Conservation (phyloP, 129 eudicot genomes). For the Mikania micrantha region DNA sequence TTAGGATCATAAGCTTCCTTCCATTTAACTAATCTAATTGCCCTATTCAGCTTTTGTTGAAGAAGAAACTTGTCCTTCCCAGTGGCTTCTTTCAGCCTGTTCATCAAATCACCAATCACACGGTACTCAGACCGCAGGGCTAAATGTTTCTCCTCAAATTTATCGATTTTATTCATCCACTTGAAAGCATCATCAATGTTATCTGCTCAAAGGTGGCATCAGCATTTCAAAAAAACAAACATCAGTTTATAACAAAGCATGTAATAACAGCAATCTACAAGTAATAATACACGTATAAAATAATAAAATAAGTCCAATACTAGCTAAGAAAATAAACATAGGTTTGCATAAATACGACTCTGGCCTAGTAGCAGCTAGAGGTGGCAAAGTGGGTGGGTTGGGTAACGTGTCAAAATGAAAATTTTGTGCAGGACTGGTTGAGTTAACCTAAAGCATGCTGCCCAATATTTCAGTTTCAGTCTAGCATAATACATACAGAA, state of each 20-base stretch:
- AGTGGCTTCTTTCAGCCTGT: conserved; percentile 62
- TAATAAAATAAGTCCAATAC: not conserved
- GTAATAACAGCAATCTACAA: not conserved
- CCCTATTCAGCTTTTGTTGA: conserved; percentile 81
- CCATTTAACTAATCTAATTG: conserved; percentile 62
- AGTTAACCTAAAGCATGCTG: not conserved
- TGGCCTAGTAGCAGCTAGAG: not conserved
- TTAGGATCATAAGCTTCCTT: conserved; percentile 85
- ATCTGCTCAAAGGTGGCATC: conserved; percentile 32
- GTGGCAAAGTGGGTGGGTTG: not conserved
- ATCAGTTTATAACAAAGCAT: not conserved
- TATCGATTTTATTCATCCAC: conserved; percentile 67
- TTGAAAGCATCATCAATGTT: conserved; percentile 52
- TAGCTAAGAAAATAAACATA: not conserved
- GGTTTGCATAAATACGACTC: not conserved
- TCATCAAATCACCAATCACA: conserved; percentile 83
- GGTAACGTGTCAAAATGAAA: not conserved
- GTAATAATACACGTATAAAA: not conserved
- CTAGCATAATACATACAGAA: not conserved
- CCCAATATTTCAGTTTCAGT: not conserved
- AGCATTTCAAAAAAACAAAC: not conserved
- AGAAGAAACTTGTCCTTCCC: conserved; percentile 91
- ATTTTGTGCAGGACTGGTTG: not conserved
- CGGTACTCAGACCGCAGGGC: conserved; percentile 54
- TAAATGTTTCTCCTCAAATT: conserved; percentile 70